Evolutionary conservation across 1,284 basidiomycete species (phyloP).

Genomic region (Mycena citricolor): DNA sequence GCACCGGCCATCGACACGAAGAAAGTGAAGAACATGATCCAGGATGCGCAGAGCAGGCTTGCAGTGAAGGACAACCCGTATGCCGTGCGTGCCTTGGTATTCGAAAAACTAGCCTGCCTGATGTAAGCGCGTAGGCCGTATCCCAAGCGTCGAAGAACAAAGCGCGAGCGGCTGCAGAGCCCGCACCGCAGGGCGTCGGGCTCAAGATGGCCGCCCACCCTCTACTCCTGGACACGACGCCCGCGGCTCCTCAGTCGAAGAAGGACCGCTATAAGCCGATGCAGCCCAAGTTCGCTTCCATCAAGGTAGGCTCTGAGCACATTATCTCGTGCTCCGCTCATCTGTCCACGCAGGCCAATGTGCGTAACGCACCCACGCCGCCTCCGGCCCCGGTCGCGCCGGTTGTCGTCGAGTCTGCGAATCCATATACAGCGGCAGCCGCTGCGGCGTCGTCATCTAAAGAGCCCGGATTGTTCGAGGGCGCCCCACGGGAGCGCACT

Average conservation of each 20-base stretch:
- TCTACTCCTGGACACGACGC: constrained; percentile 69
- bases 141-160: constrained; percentile 58
- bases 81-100: constrained; percentile 63
- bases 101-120: constrained; percentile 1
- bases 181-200: constrained; percentile 76
- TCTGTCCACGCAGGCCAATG: constrained; percentile 55
- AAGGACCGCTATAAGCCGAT: constrained; percentile 94
- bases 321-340: not conserved
- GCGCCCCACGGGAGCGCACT: constrained; percentile 66
- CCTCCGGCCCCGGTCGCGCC: constrained; percentile 54
- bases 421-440: too few relatives aligned
- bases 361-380: constrained; percentile 65
- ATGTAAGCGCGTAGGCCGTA: constrained; percentile 38
- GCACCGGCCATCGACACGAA: constrained; percentile 53
- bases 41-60: constrained; percentile 73
- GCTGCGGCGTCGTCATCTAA: constrained; percentile 44
- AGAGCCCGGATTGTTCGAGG: constrained; percentile 61
- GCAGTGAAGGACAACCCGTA: constrained; percentile 80
- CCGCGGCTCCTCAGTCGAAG: constrained; percentile 65
- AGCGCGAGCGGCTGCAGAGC: constrained; percentile 49
- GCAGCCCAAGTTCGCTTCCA: constrained; percentile 95
- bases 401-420: constrained; percentile 45
- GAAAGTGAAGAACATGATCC: constrained; percentile 69
- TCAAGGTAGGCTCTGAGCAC: constrained; percentile 54
- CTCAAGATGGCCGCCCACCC: constrained; percentile 90